Percentiles rank a stretch among this genome's conserved stretches.
Evolutionary conservation across 2,329 filamentous ascomycete species (phyloP).

Genomic region (Huntiella abstrusa): DNA sequence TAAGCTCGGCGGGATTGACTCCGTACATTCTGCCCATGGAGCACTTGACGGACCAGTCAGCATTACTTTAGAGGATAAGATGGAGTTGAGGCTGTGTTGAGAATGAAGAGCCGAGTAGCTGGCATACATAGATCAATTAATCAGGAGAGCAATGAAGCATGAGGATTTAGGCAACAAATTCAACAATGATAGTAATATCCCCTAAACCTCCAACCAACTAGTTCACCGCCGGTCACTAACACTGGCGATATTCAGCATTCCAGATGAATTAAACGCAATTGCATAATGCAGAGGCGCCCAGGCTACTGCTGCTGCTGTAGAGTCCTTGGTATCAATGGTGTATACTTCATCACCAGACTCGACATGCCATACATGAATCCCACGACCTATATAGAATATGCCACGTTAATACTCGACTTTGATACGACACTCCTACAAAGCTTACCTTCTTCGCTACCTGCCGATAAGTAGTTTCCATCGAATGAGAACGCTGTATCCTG

Average conservation of each 20-base stretch:
- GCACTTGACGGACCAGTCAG: too few species aligned
- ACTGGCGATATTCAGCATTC: slow-evolving; percentile 45
- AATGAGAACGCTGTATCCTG: slow-evolving; percentile 47
- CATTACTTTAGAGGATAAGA: too few species aligned
- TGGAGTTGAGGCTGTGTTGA: too few species aligned
- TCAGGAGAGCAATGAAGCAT: too few species aligned
- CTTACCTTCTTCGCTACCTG: slow-evolving; percentile 53
- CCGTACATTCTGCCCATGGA: too few species aligned
- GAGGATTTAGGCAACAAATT: too few species aligned
- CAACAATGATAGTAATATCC: too few species aligned
- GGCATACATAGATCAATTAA: too few species aligned
- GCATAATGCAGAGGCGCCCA: slow-evolving; percentile 63
- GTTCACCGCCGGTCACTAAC: slow-evolving; percentile 5
- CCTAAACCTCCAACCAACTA: background rate
- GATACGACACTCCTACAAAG: background rate
- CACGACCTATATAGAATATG: slow-evolving; percentile 16
- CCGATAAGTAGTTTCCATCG: slow-evolving; percentile 56
- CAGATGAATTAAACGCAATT: slow-evolving; percentile 53
- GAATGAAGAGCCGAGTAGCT: too few species aligned
- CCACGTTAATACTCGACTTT: background rate
- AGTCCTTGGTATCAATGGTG: slow-evolving; percentile 47
- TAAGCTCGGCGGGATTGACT: too few species aligned
- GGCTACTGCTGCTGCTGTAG: slow-evolving; percentile 42
- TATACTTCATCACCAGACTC: slow-evolving; percentile 58
- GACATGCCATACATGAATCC: slow-evolving; percentile 47